These are phyloP conservation scores for Smallanthus sonchifolius DNA, from an alignment of 129 eudicot species.

Conservation along the genomic window DNA sequence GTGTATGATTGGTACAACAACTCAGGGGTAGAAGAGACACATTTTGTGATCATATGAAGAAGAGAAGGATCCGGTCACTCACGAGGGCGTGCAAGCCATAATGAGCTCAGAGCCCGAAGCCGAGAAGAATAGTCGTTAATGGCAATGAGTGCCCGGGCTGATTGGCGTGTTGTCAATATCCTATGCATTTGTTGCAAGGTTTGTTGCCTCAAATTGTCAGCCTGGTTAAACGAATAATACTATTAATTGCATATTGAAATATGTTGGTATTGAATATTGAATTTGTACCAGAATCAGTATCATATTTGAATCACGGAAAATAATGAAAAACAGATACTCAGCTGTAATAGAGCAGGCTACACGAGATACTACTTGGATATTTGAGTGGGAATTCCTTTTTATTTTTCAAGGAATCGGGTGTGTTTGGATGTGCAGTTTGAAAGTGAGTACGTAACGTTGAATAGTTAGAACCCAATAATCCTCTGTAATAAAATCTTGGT, in stretches of 20 bases:
- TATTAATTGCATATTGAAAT: not conserved
- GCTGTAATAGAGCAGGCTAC: too few species aligned
- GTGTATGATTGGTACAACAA: constrained; percentile 26
- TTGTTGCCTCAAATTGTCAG: constrained; percentile 71
- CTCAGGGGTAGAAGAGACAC: not conserved
- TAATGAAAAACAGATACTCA: too few species aligned
- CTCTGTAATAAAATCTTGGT: too few species aligned
- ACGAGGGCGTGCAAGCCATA: constrained; percentile 82
- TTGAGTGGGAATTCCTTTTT: too few species aligned
- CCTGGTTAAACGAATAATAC: constrained; percentile 33
- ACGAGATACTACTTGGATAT: too few species aligned
- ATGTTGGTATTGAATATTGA: not conserved
- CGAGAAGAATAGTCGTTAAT: constrained; percentile 66
- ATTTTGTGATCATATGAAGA: constrained; percentile 4
- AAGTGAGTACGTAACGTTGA: too few species aligned
- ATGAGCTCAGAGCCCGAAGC: constrained; percentile 70
- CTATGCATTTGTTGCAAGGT: constrained; percentile 71
- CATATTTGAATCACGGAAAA: not conserved
- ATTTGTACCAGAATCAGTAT: too few species aligned
- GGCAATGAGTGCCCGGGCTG: constrained; percentile 70
- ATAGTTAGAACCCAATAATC: too few species aligned
- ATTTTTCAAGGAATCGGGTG: too few species aligned
- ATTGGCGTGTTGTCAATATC: constrained; percentile 64
- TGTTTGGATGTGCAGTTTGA: too few species aligned
- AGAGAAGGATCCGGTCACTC: constrained; percentile 32